Conservation (phyloP, 2,329 filamentous ascomycete species). For the Colletotrichum cereale region DNA sequence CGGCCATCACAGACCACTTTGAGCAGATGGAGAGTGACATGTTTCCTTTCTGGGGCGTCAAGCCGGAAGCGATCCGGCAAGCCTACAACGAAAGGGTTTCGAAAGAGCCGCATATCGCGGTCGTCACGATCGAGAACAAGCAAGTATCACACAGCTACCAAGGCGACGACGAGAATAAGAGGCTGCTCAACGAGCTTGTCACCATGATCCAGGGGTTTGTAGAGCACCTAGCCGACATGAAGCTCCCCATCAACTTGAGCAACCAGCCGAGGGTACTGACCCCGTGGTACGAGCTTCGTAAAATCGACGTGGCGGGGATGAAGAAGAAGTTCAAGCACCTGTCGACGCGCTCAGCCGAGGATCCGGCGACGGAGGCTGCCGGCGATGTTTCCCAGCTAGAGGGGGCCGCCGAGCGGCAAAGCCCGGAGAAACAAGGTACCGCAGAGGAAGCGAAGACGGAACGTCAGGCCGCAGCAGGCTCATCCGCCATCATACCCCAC, state of each 20-base stretch:
- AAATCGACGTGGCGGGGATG: constrained; percentile 47
- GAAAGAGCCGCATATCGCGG: constrained; percentile 57
- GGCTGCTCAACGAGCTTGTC: constrained; percentile 60
- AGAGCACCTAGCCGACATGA: constrained; percentile 83
- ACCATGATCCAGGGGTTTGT: constrained; percentile 80
- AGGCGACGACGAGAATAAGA: constrained; percentile 48
- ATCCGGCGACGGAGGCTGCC: constrained; percentile 1
- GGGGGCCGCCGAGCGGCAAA: constrained; percentile 10
- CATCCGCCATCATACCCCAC: neutral
- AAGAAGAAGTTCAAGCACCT: constrained; percentile 57
- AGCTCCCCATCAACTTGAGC: constrained; percentile 84
- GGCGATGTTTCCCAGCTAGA: constrained; percentile 24
- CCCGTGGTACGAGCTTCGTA: constrained; percentile 71
- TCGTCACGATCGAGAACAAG: constrained; percentile 73
- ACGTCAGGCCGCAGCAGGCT: neutral
- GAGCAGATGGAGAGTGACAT: constrained; percentile 82
- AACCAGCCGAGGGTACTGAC: constrained; percentile 80
- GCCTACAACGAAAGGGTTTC: constrained; percentile 58
- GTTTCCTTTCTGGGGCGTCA: constrained; percentile 81
- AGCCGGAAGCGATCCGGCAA: constrained; percentile 75
- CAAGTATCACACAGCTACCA: constrained; percentile 60
- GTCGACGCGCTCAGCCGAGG: constrained; percentile 60
- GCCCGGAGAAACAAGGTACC: constrained; percentile 18
- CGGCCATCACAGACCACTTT: constrained; percentile 83
- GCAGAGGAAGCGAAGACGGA: neutral